phyloP scores from a whole-genome alignment of 1,284 basidiomycete species.

The Leccinum subrobustum region DNA sequence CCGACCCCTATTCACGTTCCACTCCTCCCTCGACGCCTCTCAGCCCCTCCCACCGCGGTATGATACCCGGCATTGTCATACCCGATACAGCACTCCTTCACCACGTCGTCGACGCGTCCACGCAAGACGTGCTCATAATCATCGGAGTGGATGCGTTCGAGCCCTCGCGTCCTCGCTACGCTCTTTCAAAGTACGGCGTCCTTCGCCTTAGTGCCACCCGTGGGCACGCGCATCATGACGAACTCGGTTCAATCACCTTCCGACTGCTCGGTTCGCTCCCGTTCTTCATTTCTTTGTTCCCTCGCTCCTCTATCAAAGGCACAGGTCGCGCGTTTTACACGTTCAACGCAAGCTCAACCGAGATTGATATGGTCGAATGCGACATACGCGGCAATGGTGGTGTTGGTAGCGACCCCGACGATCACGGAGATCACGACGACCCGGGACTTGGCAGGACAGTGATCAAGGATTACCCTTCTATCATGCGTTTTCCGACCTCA shows the following conservation, averaged over 20 bases:
- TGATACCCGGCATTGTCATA: constrained; percentile 5
- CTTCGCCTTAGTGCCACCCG: constrained; percentile 7
- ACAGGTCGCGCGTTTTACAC: constrained; percentile 12
- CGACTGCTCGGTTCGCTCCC: constrained; percentile 6
- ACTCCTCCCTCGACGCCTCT: constrained; percentile 3
- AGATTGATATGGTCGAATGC: constrained; percentile 18
- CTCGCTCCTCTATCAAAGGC: constrained; percentile 17
- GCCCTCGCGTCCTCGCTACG: constrained; percentile 3
- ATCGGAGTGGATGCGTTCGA: constrained; percentile 11
- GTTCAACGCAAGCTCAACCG: not conserved
- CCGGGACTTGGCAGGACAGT: not conserved
- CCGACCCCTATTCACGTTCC: not conserved
- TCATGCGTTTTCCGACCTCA: constrained; percentile 6
- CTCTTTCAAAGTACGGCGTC: constrained; percentile 3
- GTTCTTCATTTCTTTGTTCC: not conserved
- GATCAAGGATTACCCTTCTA: constrained; percentile 5
- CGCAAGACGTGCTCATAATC: constrained; percentile 14
- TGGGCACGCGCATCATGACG: not conserved
- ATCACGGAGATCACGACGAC: not conserved
- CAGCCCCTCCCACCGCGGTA: constrained; percentile 9
- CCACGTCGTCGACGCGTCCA: constrained; percentile 10
- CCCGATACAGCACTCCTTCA: constrained; percentile 6
- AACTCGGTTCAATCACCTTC: constrained; percentile 15
- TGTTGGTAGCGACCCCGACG: not conserved
- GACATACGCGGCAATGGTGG: constrained; percentile 1